These are phyloP conservation scores for Pestalotiopsis sp. DNA, from an alignment of 2,329 filamentous ascomycete genomes.

Conservation along the genomic window DNA sequence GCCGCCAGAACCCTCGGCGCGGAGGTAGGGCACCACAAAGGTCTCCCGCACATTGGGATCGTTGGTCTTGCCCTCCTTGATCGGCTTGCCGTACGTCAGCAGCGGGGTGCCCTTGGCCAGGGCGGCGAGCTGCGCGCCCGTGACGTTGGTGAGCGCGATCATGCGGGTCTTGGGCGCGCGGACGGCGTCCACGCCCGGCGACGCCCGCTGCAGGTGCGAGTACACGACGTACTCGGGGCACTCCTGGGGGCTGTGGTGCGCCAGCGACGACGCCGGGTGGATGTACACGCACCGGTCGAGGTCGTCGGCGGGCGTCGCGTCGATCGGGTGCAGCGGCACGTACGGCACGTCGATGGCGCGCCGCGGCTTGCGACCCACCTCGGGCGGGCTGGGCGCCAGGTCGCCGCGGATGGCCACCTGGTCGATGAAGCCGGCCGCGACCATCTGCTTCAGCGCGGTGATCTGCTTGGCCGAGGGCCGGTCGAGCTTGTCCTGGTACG, in stretches of 20 bases:
- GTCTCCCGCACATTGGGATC: constrained; percentile 64
- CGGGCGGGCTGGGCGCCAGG: constrained; percentile 73
- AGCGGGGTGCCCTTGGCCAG: constrained; percentile 86
- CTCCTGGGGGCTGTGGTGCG: constrained; percentile 68
- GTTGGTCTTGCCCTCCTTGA: constrained; percentile 73
- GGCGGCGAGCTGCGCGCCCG: constrained; percentile 72
- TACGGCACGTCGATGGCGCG: constrained; percentile 94
- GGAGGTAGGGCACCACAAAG: constrained; percentile 79
- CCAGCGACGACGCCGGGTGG: constrained; percentile 82
- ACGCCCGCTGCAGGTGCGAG: constrained; percentile 76
- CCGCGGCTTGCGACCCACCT: constrained; percentile 68
- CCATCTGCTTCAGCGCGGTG: constrained; percentile 85
- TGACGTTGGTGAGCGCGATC: constrained; percentile 82
- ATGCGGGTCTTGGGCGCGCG: constrained; percentile 77
- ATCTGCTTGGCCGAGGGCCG: constrained; percentile 69
- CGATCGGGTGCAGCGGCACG: constrained; percentile 76
- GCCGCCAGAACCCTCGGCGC: constrained; percentile 67
- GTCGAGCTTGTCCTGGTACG: constrained; percentile 58
- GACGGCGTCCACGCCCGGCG: constrained; percentile 49
- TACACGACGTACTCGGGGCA: constrained; percentile 90
- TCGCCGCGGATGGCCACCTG: constrained; percentile 92
- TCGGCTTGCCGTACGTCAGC: constrained; percentile 83
- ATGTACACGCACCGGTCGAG: constrained; percentile 77
- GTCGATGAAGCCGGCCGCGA: constrained; percentile 90
- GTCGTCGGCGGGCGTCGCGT: constrained; percentile 43